phyloP scores from a whole-genome alignment of 2,329 filamentous ascomycete genomes.

The Sporothrix phasma region DNA sequence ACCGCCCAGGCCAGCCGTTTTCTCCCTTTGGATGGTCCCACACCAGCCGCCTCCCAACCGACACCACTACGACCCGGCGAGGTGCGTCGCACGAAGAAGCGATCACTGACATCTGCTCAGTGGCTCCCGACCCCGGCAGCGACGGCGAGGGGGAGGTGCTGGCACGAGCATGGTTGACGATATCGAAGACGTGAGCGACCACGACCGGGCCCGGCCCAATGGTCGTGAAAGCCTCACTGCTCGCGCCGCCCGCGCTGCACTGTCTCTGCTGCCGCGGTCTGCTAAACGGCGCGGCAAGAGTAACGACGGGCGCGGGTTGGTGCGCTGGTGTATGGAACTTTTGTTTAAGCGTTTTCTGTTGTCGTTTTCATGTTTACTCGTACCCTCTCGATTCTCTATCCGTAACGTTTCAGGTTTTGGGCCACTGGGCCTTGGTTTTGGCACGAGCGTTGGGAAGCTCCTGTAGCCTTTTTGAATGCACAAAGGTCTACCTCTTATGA shows the following conservation, averaged over 20 bases:
- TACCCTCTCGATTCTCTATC: too few species aligned
- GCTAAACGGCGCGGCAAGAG: conserved; percentile 6
- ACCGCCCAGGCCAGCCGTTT: neutral
- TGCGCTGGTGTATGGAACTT: too few species aligned
- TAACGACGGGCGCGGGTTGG: neutral
- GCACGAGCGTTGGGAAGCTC: neutral
- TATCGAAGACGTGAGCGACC: conserved; percentile 14
- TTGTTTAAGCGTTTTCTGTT: neutral
- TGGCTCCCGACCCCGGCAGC: neutral
- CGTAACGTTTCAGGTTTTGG: neutral
- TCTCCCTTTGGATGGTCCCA: neutral
- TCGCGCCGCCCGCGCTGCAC: neutral
- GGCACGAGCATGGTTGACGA: conserved; percentile 4
- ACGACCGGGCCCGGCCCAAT: neutral
- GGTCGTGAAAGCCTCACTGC: neutral
- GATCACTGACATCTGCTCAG: conserved; percentile 8
- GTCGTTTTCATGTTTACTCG: too few species aligned
- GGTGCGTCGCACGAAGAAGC: conserved; percentile 9
- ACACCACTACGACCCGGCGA: neutral
- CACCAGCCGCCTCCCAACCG: neutral
- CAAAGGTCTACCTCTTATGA: neutral
- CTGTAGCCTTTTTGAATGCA: neutral
- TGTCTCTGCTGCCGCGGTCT: neutral
- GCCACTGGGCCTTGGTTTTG: neutral
- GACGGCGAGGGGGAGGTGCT: neutral